These are phyloP conservation scores for Yamadazyma olivae DNA, from an alignment of 805 yeast species.

Conservation along the genomic window DNA sequence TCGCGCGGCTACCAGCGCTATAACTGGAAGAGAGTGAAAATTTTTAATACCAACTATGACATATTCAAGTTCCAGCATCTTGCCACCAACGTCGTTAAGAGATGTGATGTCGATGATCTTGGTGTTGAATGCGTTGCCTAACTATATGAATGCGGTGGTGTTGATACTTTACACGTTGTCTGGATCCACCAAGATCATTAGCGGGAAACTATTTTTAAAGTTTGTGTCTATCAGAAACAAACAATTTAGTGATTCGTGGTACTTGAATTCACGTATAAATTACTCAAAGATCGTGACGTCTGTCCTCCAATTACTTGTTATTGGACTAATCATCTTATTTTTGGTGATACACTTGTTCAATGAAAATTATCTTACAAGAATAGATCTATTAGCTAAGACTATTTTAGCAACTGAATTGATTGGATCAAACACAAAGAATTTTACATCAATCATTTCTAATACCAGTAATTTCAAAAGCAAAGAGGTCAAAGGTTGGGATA, in stretches of 20 bases:
- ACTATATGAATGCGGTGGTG: conserved; percentile 9
- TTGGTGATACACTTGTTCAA: conserved; percentile 17
- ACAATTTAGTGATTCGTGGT: conserved; percentile 10
- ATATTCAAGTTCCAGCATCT: conserved; percentile 9
- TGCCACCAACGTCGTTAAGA: conserved; percentile 24
- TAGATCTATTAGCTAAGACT: conserved; percentile 27
- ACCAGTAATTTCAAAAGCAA: background rate
- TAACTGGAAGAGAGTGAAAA: conserved; percentile 1
- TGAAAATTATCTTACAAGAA: conserved; percentile 7
- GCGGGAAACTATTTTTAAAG: conserved; percentile 23
- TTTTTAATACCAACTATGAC: conserved; percentile 7
- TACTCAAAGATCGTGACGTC: conserved; percentile 14
- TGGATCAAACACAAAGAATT: conserved; percentile 13
- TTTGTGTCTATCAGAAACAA: conserved; percentile 13
- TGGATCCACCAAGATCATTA: conserved; percentile 27
- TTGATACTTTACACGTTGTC: conserved; percentile 21
- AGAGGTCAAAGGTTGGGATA: conserved; percentile 2
- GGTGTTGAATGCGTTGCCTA: conserved; percentile 27
- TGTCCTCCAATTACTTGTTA: conserved; percentile 18
- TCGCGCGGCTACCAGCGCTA: too few species aligned
- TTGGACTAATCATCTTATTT: conserved; percentile 23
- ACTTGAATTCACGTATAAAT: conserved; percentile 5
- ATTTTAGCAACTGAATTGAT: conserved; percentile 28
- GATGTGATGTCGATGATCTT: conserved; percentile 32
- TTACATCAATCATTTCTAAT: conserved; percentile 4